Evolutionary conservation across 352 stramenopile genomes (phyloP).

Genomic region (Pythium scleroteichum): DNA sequence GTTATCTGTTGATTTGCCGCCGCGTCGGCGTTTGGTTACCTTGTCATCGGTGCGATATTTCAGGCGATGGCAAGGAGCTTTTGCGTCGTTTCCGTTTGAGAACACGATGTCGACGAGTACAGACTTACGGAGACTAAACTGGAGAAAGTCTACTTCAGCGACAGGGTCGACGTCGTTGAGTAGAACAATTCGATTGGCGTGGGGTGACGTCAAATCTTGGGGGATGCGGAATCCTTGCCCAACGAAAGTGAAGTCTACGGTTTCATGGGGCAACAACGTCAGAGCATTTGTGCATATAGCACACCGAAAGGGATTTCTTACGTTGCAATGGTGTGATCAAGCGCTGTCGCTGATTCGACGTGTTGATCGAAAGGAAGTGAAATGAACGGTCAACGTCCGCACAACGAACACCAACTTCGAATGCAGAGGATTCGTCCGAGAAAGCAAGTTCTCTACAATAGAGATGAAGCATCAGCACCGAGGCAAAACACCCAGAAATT

Average conservation of each 20-base stretch:
- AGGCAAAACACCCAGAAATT: too few relatives aligned
- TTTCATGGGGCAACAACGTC: too few relatives aligned
- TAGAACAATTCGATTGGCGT: background rate
- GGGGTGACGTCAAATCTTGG: background rate
- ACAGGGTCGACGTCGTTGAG: conserved; percentile 9
- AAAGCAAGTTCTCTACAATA: too few relatives aligned
- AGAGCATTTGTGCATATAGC: too few relatives aligned
- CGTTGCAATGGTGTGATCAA: conserved; percentile 19
- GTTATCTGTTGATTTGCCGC: conserved; percentile 6
- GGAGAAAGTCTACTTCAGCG: background rate
- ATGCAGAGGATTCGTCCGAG: background rate
- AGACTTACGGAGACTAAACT: conserved; percentile 14
- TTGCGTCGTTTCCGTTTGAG: background rate
- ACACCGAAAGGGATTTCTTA: conserved; percentile 5
- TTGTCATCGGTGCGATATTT: conserved; percentile 27
- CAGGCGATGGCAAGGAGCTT: conserved; percentile 25
- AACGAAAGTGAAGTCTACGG: conserved; percentile 16
- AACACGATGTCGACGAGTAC: conserved; percentile 5
- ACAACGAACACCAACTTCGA: conserved; percentile 41
- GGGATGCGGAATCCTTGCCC: background rate
- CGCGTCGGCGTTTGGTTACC: conserved; percentile 29
- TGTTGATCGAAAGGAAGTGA: conserved; percentile 51
- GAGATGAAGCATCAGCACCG: too few relatives aligned
- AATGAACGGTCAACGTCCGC: conserved; percentile 45
- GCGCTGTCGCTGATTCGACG: background rate